These are phyloP conservation scores for Vachellia collinsii DNA, from an alignment of 306 rosid genomes.

Conservation along the genomic window DNA sequence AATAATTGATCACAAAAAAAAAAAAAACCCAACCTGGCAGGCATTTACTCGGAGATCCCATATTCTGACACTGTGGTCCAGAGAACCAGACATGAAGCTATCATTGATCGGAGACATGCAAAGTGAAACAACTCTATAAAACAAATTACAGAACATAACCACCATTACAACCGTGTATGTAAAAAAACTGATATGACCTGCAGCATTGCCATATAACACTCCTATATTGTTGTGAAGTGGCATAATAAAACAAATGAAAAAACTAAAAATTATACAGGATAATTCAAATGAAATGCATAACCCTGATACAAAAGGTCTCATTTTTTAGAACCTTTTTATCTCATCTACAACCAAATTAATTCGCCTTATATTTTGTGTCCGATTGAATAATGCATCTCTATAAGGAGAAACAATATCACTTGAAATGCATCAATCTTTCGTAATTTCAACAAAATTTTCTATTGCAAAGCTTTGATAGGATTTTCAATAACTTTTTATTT, in stretches of 20 bases:
- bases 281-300: background rate
- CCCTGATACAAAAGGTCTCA: background rate
- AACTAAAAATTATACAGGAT: background rate
- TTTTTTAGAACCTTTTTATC: background rate
- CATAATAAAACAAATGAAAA: background rate
- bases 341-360: conserved; percentile 2
- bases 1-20: conserved; percentile 11
- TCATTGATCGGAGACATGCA: conserved; percentile 99
- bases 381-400: background rate
- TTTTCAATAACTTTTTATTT: background rate
- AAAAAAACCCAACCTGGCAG: conserved; percentile 74
- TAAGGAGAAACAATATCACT: background rate
- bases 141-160: conserved; percentile 34
- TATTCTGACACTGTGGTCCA: conserved; percentile 90
- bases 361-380: background rate
- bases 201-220: conserved; percentile 19
- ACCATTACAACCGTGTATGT: conserved; percentile 29
- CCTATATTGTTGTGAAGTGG: background rate
- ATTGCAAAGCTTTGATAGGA: background rate
- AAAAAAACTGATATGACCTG: background rate
- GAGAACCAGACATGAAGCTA: conserved; percentile 98
- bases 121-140: conserved; percentile 82
- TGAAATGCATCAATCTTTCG: background rate
- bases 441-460: background rate
- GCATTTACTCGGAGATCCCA: conserved; percentile 99